Percentiles rank a stretch among this genome's conserved stretches.
phyloP scores from a whole-genome alignment of 768 basidiomycete genomes.

The Pleurotus citrinopileatus region DNA sequence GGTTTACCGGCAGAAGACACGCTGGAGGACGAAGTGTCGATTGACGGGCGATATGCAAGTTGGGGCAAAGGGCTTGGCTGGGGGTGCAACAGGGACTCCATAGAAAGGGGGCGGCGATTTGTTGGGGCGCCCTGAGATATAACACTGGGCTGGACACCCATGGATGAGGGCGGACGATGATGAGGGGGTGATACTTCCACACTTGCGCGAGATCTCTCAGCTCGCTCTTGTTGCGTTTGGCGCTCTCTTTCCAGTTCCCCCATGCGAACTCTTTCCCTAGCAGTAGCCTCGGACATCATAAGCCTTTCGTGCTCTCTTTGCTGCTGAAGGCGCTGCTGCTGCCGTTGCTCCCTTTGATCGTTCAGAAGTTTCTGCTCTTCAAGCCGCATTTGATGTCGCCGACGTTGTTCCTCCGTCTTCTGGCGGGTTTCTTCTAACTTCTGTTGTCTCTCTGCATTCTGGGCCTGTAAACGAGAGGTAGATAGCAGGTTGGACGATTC shows the following conservation, averaged over 20 bases:
- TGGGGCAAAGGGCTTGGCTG: background rate
- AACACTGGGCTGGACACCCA: background rate
- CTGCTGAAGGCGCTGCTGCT: conserved; percentile 21
- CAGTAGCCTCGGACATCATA: conserved; percentile 18
- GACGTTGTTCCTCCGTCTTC: conserved; percentile 17
- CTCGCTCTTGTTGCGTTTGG: background rate
- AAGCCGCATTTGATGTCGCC: conserved; percentile 18
- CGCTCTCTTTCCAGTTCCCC: conserved; percentile 10
- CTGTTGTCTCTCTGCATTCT: conserved; percentile 14
- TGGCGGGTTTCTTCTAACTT: conserved; percentile 13
- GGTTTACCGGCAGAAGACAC: background rate
- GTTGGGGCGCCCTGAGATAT: background rate
- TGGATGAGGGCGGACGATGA: background rate
- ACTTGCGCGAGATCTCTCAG: background rate
- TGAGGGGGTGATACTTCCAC: background rate
- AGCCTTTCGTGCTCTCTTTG: conserved; percentile 27
- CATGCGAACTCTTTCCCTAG: conserved; percentile 19
- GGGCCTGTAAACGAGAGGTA: conserved; percentile 11
- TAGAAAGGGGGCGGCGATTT: conserved; percentile 1
- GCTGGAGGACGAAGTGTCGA: background rate
- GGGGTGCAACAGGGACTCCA: conserved; percentile 7
- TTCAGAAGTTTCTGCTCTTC: conserved; percentile 13
- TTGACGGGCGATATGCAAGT: background rate
- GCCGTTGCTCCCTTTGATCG: conserved; percentile 21
- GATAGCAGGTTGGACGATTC: background rate